A percentile compares a stretch with the other conserved stretches of the same genome.
Evolutionary conservation across 768 basidiomycete species (phyloP).

Genomic region (Panellus pusillus): DNA sequence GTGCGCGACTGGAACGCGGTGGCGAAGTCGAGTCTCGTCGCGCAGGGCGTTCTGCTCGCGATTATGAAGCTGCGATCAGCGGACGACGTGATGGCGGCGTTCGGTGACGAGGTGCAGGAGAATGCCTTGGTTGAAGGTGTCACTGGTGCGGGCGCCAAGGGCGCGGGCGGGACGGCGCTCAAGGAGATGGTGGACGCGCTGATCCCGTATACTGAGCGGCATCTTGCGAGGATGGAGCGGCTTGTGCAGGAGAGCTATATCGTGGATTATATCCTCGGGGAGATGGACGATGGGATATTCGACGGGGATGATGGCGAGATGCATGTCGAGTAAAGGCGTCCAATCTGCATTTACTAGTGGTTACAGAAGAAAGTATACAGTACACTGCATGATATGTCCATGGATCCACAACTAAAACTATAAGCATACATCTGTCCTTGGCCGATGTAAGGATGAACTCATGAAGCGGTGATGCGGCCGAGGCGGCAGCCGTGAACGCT

Average conservation of each 20-base stretch:
- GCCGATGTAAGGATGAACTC: neutral
- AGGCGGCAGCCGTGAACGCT: conserved; percentile 69
- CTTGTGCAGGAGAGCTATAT: conserved; percentile 95
- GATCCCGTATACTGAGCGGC: conserved; percentile 93
- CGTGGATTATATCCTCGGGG: conserved; percentile 83
- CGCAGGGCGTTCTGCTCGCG: conserved; percentile 81
- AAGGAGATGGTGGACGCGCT: conserved; percentile 83
- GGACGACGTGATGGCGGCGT: conserved; percentile 72
- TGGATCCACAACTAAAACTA: neutral
- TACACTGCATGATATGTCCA: neutral
- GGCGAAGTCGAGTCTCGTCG: conserved; percentile 81
- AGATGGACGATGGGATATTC: conserved; percentile 85
- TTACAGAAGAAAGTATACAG: conserved; percentile 5
- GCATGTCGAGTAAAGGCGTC: conserved; percentile 29
- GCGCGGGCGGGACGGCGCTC: conserved; percentile 36
- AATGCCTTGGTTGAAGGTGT: conserved; percentile 27
- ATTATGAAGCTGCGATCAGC: conserved; percentile 75
- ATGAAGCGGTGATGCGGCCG: conserved; percentile 40
- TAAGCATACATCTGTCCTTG: neutral
- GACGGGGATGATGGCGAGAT: conserved; percentile 47
- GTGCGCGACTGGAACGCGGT: conserved; percentile 94
- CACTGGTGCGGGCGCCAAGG: conserved; percentile 12
- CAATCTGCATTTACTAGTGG: conserved; percentile 1
- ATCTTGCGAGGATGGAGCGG: conserved; percentile 80
- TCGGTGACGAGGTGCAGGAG: conserved; percentile 44